These are phyloP conservation scores for Glycine latifolia DNA, from an alignment of 306 rosid species.

Conservation along the genomic window DNA sequence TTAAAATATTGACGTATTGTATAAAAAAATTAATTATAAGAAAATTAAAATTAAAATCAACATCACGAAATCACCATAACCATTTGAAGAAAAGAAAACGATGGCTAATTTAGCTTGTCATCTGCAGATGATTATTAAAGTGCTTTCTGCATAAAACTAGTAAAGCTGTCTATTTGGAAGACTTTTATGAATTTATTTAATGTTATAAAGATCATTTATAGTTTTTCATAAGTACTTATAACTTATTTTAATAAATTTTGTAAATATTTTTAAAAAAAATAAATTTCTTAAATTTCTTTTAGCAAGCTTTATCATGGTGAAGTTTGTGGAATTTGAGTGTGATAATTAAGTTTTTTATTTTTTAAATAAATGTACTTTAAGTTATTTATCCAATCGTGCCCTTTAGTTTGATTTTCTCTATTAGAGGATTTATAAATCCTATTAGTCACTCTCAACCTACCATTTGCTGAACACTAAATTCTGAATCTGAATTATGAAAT, in stretches of 20 bases:
- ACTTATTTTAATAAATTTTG: neutral
- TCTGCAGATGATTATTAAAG: neutral
- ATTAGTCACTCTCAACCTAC: neutral
- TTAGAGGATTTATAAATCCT: neutral
- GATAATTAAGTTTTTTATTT: neutral
- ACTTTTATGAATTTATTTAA: neutral
- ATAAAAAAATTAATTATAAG: too few species aligned
- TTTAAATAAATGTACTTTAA: neutral
- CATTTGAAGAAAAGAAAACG: neutral
- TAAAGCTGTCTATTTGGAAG: neutral
- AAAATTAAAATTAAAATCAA: neutral
- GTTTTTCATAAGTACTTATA: too few species aligned
- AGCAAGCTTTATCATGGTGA: neutral
- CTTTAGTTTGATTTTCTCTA: neutral
- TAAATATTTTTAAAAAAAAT: neutral
- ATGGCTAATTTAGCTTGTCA: neutral
- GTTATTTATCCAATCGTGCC: neutral
- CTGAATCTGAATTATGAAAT: slow-evolving; percentile 8
- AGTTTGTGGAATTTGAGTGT: neutral
- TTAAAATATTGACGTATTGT: too few species aligned
- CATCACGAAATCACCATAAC: neutral
- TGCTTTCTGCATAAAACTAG: neutral
- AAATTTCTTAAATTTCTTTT: neutral
- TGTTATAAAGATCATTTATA: neutral
- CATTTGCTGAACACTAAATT: neutral